Evolutionary conservation across 768 basidiomycete genomes (phyloP).

Genomic region (Tulasnella sp.): DNA sequence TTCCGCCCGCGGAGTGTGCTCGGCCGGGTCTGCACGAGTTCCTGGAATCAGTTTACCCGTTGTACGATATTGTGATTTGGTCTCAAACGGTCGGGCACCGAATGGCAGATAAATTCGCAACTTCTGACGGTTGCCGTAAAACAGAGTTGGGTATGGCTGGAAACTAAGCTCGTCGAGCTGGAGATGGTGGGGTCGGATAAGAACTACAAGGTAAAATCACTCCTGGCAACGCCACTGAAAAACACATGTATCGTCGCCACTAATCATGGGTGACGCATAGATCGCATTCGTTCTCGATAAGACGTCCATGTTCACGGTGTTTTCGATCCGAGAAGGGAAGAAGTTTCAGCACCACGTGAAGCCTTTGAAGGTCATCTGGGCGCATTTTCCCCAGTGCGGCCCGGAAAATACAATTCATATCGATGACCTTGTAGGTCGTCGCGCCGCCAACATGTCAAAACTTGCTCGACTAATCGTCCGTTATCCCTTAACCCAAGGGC

Average conservation of each 20-base stretch:
- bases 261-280: constrained; percentile 7
- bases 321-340: constrained; percentile 62
- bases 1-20: constrained; percentile 75
- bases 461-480: constrained; percentile 9
- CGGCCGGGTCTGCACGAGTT: constrained; percentile 80
- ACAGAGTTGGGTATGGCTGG: constrained; percentile 22
- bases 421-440: constrained; percentile 60
- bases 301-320: constrained; percentile 82
- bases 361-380: constrained; percentile 79
- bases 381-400: constrained; percentile 73
- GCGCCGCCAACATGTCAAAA: constrained; percentile 4
- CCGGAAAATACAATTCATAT: constrained; percentile 74
- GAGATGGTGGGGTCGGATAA: constrained; percentile 67
- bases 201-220: constrained; percentile 57
- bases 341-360: constrained; percentile 77
- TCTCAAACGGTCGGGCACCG: constrained; percentile 30
- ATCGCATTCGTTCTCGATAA: constrained; percentile 65
- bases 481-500: constrained; percentile 36
- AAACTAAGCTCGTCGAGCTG: constrained; percentile 55
- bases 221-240: background rate
- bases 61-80: constrained; percentile 90
- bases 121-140: background rate
- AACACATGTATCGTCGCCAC: constrained; percentile 15
- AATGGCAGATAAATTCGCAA: background rate
- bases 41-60: constrained; percentile 65